Conservation (phyloP, 2,329 filamentous ascomycete genomes). For the Xylaria sp. region DNA sequence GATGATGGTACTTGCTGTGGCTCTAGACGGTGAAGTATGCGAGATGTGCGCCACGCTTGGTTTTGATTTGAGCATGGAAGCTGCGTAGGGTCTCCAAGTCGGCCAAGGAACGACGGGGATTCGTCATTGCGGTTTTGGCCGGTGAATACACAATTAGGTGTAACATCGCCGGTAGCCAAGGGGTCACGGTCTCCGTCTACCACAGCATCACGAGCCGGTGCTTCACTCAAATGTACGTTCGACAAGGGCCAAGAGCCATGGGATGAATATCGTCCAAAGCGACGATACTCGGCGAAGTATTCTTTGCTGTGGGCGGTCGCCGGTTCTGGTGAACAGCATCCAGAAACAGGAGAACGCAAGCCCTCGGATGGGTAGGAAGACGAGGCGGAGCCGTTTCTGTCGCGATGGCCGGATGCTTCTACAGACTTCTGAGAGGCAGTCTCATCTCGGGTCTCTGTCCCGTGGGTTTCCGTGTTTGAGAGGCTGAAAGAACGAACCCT, state of each 20-base stretch:
- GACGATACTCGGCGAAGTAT: conserved; percentile 30
- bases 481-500: conserved; percentile 28
- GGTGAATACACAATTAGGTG: neutral
- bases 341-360: conserved; percentile 33
- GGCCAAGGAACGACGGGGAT: neutral
- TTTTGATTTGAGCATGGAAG: neutral
- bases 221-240: conserved; percentile 13
- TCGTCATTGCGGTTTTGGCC: neutral
- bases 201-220: neutral
- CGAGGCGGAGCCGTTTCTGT: conserved; percentile 27
- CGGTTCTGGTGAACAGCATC: conserved; percentile 26
- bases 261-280: conserved; percentile 29
- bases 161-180: neutral
- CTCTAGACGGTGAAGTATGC: neutral
- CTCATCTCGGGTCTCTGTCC: neutral
- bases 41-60: neutral
- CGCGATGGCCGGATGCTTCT: neutral
- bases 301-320: neutral
- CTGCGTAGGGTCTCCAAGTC: neutral
- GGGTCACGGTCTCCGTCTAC: neutral
- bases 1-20: conserved; percentile 15
- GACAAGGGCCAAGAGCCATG: conserved; percentile 21
- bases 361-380: conserved; percentile 41
- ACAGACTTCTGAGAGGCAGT: neutral
- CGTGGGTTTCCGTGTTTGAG: conserved; percentile 11